phyloP scores from a whole-genome alignment of 2,329 filamentous ascomycete genomes.

The Acarospora socialis region DNA sequence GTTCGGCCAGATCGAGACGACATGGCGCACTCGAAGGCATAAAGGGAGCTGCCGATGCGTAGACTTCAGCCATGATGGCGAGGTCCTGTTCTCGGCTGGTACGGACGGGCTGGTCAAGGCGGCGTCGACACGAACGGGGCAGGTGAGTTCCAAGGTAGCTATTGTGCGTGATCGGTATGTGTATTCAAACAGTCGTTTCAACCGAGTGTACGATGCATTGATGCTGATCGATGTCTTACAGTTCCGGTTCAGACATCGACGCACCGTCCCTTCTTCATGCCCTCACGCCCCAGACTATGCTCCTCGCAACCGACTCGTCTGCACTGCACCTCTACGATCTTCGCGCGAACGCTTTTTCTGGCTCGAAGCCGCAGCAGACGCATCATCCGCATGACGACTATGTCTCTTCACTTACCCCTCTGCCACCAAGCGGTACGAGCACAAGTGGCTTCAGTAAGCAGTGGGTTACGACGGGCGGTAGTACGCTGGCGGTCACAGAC shows the following conservation, averaged over 20 bases:
- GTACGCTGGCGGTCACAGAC: constrained; percentile 81
- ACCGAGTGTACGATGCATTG: not conserved
- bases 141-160: constrained; percentile 68
- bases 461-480: constrained; percentile 86
- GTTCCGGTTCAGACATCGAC: constrained; percentile 40
- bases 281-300: constrained; percentile 73
- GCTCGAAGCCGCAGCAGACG: constrained; percentile 57
- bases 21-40: constrained; percentile 79
- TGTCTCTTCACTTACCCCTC: constrained; percentile 70
- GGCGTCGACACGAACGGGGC: constrained; percentile 42
- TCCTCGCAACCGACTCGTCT: constrained; percentile 82
- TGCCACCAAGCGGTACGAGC: constrained; percentile 65
- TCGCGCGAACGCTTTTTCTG: constrained; percentile 42
- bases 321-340: constrained; percentile 80
- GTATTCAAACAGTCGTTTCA: not conserved
- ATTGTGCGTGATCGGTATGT: constrained; percentile 1
- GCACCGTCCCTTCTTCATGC: constrained; percentile 68
- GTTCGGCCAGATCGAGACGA: constrained; percentile 61
- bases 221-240: constrained; percentile 14
- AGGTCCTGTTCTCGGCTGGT: constrained; percentile 46
- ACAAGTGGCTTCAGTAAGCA: constrained; percentile 87
- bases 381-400: constrained; percentile 86
- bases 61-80: constrained; percentile 64
- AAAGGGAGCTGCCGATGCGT: constrained; percentile 85
- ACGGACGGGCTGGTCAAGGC: constrained; percentile 51